phyloP scores from a whole-genome alignment of 2,329 filamentous ascomycete genomes.

The Stachybotrys chlorohalonatus region DNA sequence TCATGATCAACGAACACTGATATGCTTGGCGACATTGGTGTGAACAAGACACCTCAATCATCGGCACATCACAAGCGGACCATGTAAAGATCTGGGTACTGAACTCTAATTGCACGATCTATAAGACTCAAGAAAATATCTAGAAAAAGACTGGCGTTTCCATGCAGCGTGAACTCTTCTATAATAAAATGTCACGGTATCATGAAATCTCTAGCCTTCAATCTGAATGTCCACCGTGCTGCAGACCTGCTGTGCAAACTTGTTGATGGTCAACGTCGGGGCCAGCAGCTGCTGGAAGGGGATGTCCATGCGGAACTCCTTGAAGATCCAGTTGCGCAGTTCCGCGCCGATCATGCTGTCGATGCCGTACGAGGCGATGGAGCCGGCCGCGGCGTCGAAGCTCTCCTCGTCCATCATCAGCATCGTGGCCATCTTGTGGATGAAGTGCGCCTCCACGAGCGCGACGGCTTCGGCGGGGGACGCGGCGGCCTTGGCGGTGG shows the following conservation, averaged over 20 bases:
- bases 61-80: too few species aligned
- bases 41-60: too few species aligned
- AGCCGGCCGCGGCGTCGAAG: slow-evolving; percentile 3
- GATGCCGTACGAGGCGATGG: slow-evolving; percentile 21
- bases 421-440: slow-evolving; percentile 10
- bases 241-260: slow-evolving; percentile 6
- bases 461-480: slow-evolving; percentile 5
- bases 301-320: slow-evolving; percentile 25
- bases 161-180: too few species aligned
- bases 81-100: too few species aligned
- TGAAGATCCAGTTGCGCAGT: slow-evolving; percentile 25
- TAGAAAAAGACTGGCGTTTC: too few species aligned
- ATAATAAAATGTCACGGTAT: too few species aligned
- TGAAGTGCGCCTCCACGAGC: slow-evolving; percentile 8
- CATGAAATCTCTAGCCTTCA: too few species aligned
- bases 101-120: too few species aligned
- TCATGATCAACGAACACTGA: too few species aligned
- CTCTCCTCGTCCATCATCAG: slow-evolving; percentile 9
- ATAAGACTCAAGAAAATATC: too few species aligned
- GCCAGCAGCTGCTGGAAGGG: slow-evolving; percentile 28
- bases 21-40: too few species aligned
- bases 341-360: slow-evolving; percentile 28
- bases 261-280: slow-evolving; percentile 14
- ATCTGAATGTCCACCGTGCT: neutral
- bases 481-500: slow-evolving; percentile 6